A percentile compares a stretch with the other conserved stretches of the same genome.
Evolutionary conservation across 257 asterid species (phyloP).

Genomic region (Solanum ossicruentum): DNA sequence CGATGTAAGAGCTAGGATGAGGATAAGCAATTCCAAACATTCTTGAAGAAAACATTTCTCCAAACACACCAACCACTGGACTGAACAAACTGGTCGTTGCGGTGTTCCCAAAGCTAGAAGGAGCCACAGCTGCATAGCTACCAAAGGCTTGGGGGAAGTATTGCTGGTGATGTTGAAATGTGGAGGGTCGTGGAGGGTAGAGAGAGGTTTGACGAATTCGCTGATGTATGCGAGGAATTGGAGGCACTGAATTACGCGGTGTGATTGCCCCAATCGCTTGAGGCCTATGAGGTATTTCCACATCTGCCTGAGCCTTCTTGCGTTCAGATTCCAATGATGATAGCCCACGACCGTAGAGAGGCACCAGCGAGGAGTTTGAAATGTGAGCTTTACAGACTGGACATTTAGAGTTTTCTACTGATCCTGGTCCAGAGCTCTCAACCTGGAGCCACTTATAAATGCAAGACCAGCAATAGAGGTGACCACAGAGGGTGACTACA

Average conservation of each 20-base stretch:
- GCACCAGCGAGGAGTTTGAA: slow-evolving; percentile 57
- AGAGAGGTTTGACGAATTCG: slow-evolving; percentile 6
- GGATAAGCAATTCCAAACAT: slow-evolving; percentile 61
- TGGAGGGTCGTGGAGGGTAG: neutral
- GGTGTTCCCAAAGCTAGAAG: slow-evolving; percentile 8
- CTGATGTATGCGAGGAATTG: slow-evolving; percentile 21
- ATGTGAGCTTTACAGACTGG: slow-evolving; percentile 70
- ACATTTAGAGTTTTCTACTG: slow-evolving; percentile 49
- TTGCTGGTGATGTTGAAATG: slow-evolving; percentile 6
- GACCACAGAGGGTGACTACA: slow-evolving; percentile 80
- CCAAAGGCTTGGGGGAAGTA: slow-evolving; percentile 27
- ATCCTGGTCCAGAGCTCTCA: slow-evolving; percentile 36
- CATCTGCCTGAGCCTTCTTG: slow-evolving; percentile 31
- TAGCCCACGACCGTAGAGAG: slow-evolving; percentile 69
- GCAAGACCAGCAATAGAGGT: slow-evolving; percentile 93
- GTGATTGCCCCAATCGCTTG: slow-evolving; percentile 29
- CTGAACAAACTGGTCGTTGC: neutral
- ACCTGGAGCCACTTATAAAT: slow-evolving; percentile 77
- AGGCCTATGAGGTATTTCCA: slow-evolving; percentile 61
- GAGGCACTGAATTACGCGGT: slow-evolving; percentile 8
- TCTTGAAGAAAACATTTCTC: slow-evolving; percentile 65
- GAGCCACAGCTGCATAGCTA: slow-evolving; percentile 20
- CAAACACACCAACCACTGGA: neutral
- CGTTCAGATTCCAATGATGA: slow-evolving; percentile 37
- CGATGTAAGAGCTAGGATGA: slow-evolving; percentile 35